Base-by-base conservation (phyloP, 1,284 basidiomycete species). In the Malassezia slooffiae region DNA sequence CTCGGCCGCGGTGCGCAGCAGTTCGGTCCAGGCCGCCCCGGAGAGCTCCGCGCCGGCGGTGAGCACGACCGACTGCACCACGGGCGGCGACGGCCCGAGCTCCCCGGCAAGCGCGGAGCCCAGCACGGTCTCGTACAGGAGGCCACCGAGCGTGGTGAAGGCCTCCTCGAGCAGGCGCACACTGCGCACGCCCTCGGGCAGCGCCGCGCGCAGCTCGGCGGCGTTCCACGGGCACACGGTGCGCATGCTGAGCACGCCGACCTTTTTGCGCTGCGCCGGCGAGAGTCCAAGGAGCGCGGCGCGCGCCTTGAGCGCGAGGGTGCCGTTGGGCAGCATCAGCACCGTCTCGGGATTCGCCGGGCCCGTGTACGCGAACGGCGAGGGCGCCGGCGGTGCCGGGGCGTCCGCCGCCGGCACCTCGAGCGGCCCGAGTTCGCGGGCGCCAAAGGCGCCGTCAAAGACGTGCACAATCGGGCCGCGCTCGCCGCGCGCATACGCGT, bases 351-450 rank as follows among this genome's bases (percentile, higher is more conserved):
- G 61, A 40, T 54, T 38, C 20, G 55, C 40, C 20, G 66, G 57
- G 34, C 66, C 66, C 29, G 54, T 57, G 54, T 67, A 69, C 42
- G 52, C 41, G 43, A 67, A 66, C 36, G 58, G 58, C 35, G 50
- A 50, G 61, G 90, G 51, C 86, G 34, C 79, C 74, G 41, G 88
- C 61, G 89, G 89, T 35, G 49, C 41, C 34, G 48, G 33, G 11
- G 59, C 57, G 72, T 47, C 45, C 34, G 50, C 46, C 41, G 48
- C 41, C 10, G 62, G 59, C 30, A 62, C 47, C 31, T 47, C 46
- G 26, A 63, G 51, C 23, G 43, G 30, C 38, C 62, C 60, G 10
- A 66, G 42, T 44, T 69, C 58, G 21, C 55, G 51, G 36, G 52
- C 66, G 19, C 57, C 50, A 31, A 53, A 67, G 37, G 64, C 64